Evolutionary conservation across 2,329 filamentous ascomycete genomes (phyloP), one percentile per base, ranked within the genome.

Genomic region (Aschersonia sp.): DNA sequence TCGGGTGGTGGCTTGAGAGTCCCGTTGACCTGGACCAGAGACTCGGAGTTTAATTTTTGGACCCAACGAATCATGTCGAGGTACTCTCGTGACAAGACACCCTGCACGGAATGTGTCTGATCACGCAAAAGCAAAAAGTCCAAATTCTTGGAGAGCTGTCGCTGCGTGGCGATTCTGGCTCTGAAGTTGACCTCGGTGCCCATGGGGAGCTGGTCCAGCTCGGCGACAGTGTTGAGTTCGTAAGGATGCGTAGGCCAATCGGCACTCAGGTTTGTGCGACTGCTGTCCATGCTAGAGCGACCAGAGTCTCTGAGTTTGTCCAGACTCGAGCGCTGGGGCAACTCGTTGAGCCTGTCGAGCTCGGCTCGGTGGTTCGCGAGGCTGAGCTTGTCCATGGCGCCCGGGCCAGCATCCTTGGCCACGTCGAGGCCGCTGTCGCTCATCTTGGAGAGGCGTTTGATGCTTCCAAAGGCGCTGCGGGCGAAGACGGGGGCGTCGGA

Each of bases 101-200:
- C 89, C 64, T 96, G 89, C 46, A 95, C 78, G 30, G 88, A 92
- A 54, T 77, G 74, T 9, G 85, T 80, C 65, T 89, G 84, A 65
- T 95, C 87, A 48, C 89, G 82, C 59, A 95, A 84, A 50, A 94
- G 77, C 43, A 95, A 69, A 64, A 95, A 95, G 57, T 88, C 85
- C 35, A 95, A 72, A 55, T 85, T 83, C 56, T 85, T 76, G 60
- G 87, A 91, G 68, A 95, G 76, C 56, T 84, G 83, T 44, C 89
- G 80, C 50, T 92, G 74, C 49, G 89, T 86, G 52, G 65, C 58
- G 41, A 67, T 66, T 44, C 65, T 62, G 40, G 65, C 67, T 48
- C 67, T 60, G 51, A 70, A 69, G 47, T 63, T 67, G 45, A 70
- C 64, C 45, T 65, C 62, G 20, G 63, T 64, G 43, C 65, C 66